Evolutionary conservation across 805 yeast genomes (phyloP).

Genomic region (Candida khao-thaluensis): DNA sequence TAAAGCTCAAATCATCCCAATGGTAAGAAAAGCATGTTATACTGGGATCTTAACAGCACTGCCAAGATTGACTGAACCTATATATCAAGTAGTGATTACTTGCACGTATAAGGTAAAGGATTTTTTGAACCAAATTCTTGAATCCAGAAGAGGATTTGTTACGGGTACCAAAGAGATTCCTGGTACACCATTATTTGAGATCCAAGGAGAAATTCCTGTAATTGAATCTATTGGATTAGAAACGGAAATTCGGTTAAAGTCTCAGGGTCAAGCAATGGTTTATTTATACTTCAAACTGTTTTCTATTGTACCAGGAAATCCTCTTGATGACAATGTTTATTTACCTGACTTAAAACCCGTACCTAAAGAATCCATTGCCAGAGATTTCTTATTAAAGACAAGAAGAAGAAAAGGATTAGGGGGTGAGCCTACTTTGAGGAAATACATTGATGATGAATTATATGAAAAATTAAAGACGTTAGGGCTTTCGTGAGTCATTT

Average conservation of each 20-base stretch:
- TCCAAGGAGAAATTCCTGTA: constrained; percentile 73
- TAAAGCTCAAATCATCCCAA: constrained; percentile 72
- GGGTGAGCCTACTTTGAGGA: constrained; percentile 65
- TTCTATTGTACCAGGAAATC: constrained; percentile 88
- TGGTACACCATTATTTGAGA: constrained; percentile 66
- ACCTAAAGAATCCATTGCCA: constrained; percentile 62
- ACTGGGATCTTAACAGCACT: constrained; percentile 74
- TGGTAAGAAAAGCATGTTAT: constrained; percentile 81
- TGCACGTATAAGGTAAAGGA: constrained; percentile 50
- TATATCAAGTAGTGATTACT: constrained; percentile 58
- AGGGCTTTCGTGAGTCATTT: constrained; percentile 31
- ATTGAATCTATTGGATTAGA: constrained; percentile 90
- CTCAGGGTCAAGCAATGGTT: constrained; percentile 78
- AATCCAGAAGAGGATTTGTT: constrained; percentile 63
- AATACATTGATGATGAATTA: constrained; percentile 64
- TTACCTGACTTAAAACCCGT: constrained; percentile 79
- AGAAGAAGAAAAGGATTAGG: constrained; percentile 83
- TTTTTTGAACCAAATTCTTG: constrained; percentile 50
- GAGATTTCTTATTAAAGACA: constrained; percentile 89
- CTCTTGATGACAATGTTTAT: constrained; percentile 62
- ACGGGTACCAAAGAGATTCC: constrained; percentile 53
- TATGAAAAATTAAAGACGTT: constrained; percentile 51
- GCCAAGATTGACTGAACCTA: constrained; percentile 82
- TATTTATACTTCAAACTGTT: constrained; percentile 66
- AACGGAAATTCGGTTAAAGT: constrained; percentile 73